Base-by-base conservation (phyloP, 1,284 basidiomycete species). In the Afroboletus lepidellus region DNA sequence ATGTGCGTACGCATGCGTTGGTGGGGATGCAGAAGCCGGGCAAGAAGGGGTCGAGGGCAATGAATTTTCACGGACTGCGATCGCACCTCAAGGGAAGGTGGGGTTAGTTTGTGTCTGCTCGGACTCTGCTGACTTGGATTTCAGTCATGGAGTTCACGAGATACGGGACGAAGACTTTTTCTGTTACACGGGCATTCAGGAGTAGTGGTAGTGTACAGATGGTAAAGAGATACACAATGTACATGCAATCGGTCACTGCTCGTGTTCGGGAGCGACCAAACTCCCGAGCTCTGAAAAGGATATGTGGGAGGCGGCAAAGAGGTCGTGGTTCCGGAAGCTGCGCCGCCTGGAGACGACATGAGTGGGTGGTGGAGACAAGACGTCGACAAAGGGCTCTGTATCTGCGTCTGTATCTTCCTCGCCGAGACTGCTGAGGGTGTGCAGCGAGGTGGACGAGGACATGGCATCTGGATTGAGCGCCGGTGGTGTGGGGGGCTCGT, bases 1-100 rank as follows among this genome's bases (percentile, higher is more conserved):
- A n/a, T n/a, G 46, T 27, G 24, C 2, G 43, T 0, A 12, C 29
- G 12, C 3, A 18, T 18, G 5, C 1, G 1, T 21, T 21, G 23
- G 2, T 43, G n/a, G n/a, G n/a, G n/a, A n/a, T n/a, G n/a, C n/a
- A n/a, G n/a, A n/a, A n/a, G n/a, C n/a, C n/a, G 18, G n/a, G 30
- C 8, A 2, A 34, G 5, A 48, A 21, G 50, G 53, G 54, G 9
- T 24, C 12, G 24, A 65, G 57, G 39, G 48, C 69, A 30, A 78
- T 77, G 60, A 67, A 55, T 11, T 84, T 84, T 60, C 68, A 84
- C 57, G 85, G 79, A 1, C 57, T 86, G 44, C 69, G 77, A 32
- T 84, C 80, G 21, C 85, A 87, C 58, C 59, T 79, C 50, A 81
- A 81, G 60, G 72, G 68, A 54, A 83, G 79, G 85, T 86, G 55